These are phyloP conservation scores for Gossypium bickii DNA, from an alignment of 345 rosid genomes.

Conservation along the genomic window DNA sequence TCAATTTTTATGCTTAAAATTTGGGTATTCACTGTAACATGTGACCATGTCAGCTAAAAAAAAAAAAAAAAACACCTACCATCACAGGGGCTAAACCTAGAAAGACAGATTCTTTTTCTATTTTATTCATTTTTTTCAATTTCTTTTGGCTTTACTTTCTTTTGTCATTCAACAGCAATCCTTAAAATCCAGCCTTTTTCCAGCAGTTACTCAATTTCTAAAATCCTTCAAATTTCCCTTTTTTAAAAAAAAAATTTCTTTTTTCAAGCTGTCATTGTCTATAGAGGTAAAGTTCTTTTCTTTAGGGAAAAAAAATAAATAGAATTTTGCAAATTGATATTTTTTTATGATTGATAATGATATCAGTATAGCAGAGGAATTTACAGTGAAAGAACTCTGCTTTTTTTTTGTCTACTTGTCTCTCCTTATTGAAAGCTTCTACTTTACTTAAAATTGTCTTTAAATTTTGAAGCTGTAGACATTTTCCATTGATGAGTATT, in stretches of 20 bases:
- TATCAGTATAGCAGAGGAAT: conserved; percentile 13
- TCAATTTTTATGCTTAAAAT: not conserved
- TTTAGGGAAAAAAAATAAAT: not conserved
- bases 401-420: conserved; percentile 37
- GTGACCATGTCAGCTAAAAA: conserved; percentile 27
- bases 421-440: not conserved
- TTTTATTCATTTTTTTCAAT: too few species aligned
- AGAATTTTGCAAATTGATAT: not conserved
- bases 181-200: conserved; percentile 36
- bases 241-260: too few species aligned
- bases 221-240: not conserved
- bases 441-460: conserved; percentile 29
- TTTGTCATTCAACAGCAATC: conserved; percentile 28
- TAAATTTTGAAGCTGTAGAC: conserved; percentile 14
- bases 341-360: not conserved
- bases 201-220: conserved; percentile 39
- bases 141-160: conserved; percentile 14
- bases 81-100: not conserved
- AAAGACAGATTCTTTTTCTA: not conserved
- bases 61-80: not conserved
- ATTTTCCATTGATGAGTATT: conserved; percentile 9
- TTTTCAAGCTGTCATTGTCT: conserved; percentile 33
- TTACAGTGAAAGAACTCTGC: conserved; percentile 39
- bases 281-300: not conserved
- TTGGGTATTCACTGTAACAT: conserved; percentile 6